phyloP scores from a whole-genome alignment of 2,329 filamentous ascomycete genomes.

The Fusarium goolgardi region DNA sequence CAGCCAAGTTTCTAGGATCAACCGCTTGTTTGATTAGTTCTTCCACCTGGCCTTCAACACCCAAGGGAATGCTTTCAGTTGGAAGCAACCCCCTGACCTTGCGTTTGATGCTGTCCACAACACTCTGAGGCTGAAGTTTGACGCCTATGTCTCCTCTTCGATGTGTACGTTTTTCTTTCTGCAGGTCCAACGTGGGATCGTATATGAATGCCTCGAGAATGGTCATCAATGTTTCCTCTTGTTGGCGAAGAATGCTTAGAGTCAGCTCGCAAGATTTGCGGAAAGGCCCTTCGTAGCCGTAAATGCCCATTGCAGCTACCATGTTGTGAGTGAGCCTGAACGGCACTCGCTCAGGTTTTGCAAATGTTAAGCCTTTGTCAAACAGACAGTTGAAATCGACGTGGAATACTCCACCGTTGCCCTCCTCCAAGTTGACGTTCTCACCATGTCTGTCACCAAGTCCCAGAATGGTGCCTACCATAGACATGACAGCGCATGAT shows the following conservation, averaged over 20 bases:
- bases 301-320: constrained; percentile 95
- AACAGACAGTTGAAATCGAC: constrained; percentile 99
- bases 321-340: constrained; percentile 99
- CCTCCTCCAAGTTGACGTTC: constrained; percentile 95
- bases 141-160: constrained; percentile 56
- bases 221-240: constrained; percentile 96
- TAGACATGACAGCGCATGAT: constrained; percentile 98
- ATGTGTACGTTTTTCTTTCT: constrained; percentile 69
- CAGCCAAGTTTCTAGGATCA: constrained; percentile 80
- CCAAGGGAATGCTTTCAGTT: constrained; percentile 90
- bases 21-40: constrained; percentile 90
- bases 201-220: constrained; percentile 97
- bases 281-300: constrained; percentile 94
- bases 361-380: constrained; percentile 95
- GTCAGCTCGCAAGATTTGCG: constrained; percentile 91
- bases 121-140: constrained; percentile 72
- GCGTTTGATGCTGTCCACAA: constrained; percentile 86
- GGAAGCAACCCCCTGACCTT: constrained; percentile 88
- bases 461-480: constrained; percentile 94
- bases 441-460: constrained; percentile 96
- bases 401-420: constrained; percentile 92
- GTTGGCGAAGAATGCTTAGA: constrained; percentile 83
- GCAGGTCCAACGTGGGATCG: constrained; percentile 93
- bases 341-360: constrained; percentile 92
- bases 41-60: constrained; percentile 97